Base-by-base conservation (phyloP, 2,329 filamentous ascomycete species). In the Tolypocladium sp. region DNA sequence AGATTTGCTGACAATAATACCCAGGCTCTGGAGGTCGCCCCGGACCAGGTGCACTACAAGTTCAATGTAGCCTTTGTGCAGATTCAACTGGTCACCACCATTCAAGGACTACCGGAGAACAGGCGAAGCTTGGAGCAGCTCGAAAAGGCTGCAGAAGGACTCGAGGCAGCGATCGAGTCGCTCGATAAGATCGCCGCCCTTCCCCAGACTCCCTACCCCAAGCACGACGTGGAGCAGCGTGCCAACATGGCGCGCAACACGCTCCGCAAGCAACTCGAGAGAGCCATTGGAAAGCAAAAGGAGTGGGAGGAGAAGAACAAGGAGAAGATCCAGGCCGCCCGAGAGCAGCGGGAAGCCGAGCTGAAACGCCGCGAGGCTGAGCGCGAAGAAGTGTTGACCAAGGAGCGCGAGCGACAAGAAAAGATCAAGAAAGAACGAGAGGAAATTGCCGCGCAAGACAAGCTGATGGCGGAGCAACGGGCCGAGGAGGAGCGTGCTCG, bases 41-140 rank as follows among this genome's bases (percentile, higher is more conserved):
- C 92, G 0, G 89, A 94, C 5, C 91, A 96, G 67, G 82, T 92
- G 37, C 91, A 96, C 73, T 91, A 94, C 73, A 91, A 94, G 72
- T 99, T 99, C 82, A 99, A 99, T 69, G 90, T 99, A 35, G 94
- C 94, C 0, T 99, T 97, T 69, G 91, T 97, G 35, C 94, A 97
- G 70, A 95, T 96, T 63, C 92, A 97, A 72, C 86, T 97, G 58
- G 93, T 93, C 25, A 88, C 89, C 53, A 84, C 89, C 37, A 86
- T 97, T 58, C 88, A 91, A 73, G 80, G 78, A 41, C 79, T 96
- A 58, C 80, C 84, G 6, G 91, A 97, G 70, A 83, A 84, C 7
- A 86, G 92, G 69, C 87, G 92, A 56, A 90, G 89, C 0, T 80
- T 93, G 3, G 82, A 83, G 61, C 92, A 97, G 67, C 85, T 99